Percentiles rank a stretch among this genome's conserved stretches.
These are phyloP conservation scores for Pedinophyceae sp. DNA, from an alignment of 139 green algal genomes.

Conservation along the genomic window DNA sequence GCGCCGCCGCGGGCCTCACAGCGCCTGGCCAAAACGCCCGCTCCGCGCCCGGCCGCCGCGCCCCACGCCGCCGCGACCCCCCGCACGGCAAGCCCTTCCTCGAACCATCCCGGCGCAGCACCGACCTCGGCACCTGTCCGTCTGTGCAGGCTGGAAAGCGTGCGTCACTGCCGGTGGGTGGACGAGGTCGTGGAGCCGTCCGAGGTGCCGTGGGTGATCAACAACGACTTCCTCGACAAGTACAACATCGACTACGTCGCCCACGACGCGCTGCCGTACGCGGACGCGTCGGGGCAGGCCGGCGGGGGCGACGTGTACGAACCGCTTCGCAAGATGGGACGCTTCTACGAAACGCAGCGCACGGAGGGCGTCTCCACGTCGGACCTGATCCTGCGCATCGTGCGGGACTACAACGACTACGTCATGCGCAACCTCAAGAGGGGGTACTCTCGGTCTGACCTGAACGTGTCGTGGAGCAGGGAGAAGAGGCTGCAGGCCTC, in stretches of 20 bases:
- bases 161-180: slow-evolving; percentile 55
- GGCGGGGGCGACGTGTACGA: slow-evolving; percentile 41
- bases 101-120: too few species aligned
- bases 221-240: slow-evolving; percentile 57
- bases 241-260: slow-evolving; percentile 81
- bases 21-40: too few species aligned
- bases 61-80: too few species aligned
- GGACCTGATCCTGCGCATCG: slow-evolving; percentile 81
- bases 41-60: too few species aligned
- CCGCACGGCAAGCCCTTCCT: too few species aligned
- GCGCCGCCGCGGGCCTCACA: too few species aligned
- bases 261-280: slow-evolving; percentile 78
- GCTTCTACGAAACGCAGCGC: slow-evolving; percentile 66
- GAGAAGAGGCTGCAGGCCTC: not conserved
- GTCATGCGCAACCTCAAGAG: slow-evolving; percentile 74
- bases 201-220: slow-evolving; percentile 76
- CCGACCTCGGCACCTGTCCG: too few species aligned
- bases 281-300: slow-evolving; percentile 36
- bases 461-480: slow-evolving; percentile 20
- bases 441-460: slow-evolving; percentile 64
- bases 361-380: slow-evolving; percentile 77
- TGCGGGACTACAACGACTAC: slow-evolving; percentile 81
- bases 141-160: too few species aligned
- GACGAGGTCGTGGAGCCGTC: slow-evolving; percentile 72
- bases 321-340: slow-evolving; percentile 58